Base-by-base conservation (phyloP, 1,284 basidiomycete species). In the Testicularia cyperi region DNA sequence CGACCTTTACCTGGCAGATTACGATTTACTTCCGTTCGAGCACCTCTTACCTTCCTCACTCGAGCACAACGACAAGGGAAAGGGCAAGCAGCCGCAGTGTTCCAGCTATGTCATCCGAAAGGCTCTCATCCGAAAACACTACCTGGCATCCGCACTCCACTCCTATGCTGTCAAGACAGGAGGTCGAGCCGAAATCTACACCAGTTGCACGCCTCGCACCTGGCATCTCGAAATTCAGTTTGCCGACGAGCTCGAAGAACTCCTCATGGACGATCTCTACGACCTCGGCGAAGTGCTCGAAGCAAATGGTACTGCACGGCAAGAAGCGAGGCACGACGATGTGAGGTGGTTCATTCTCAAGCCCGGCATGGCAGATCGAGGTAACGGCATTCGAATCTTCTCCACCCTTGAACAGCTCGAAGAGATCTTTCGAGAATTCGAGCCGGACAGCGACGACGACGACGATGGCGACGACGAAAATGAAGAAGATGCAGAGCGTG, bases 281-380 rank as follows among this genome's bases (percentile, higher is more conserved):
- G 92, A 96, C 44, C 82, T 98, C 9, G 83, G 82, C 3, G 78
- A 83, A 43, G 79, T 81, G 21, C 80, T 96, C 24, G 42, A 61
- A 7, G 25, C 23, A 2, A 52, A 61, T 18, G 41, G 49, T 22
- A 19, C 15, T 14, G 60, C 61, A n/a, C 31, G 38, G 9, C 38
- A 62, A 12, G 68, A 62, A 1, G 75, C 74, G 7, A 63, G 72
- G 15, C 19, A 33, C 18, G 65, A 77, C 6, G 83, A 80, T 52
- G 91, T 62, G 21, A 41, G 24, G 27, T 76, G 74, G 74, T 74
- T 68, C 41, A 75, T 76, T n/a, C 39, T 98, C 41, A 99, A 99
- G 78, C 92, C 95, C 27, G 91, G 91, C 10, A 95, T 99, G 87
- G 87, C 92, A 1, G 94, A 98, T 80, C 83, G 91, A 42, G 95